Percentiles rank a stretch among this genome's conserved stretches.
phyloP scores from a whole-genome alignment of 495 filamentous ascomycete genomes.

The Penicillium goetzii region DNA sequence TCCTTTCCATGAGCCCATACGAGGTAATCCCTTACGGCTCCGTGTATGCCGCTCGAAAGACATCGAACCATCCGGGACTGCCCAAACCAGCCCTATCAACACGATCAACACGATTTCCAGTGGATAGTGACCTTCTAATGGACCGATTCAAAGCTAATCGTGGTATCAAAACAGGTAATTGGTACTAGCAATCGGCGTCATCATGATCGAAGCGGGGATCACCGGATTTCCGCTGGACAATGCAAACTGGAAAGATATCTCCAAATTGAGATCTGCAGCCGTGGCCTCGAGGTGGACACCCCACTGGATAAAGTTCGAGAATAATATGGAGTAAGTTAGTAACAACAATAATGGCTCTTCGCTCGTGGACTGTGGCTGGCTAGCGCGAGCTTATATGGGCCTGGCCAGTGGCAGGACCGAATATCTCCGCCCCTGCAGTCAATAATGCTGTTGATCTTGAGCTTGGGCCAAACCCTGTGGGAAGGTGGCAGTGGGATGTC shows the following conservation, averaged over 20 bases:
- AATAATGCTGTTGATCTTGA: slow-evolving; percentile 19
- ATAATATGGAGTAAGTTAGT: neutral
- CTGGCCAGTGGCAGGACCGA: slow-evolving; percentile 12
- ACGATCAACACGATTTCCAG: slow-evolving; percentile 6
- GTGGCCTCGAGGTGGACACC: neutral
- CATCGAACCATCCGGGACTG: neutral
- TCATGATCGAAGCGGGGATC: slow-evolving; percentile 11
- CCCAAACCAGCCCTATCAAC: slow-evolving; percentile 1
- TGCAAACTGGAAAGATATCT: neutral
- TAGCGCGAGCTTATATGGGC: slow-evolving; percentile 24
- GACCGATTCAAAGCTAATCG: neutral
- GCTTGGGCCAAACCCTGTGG: neutral
- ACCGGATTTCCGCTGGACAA: slow-evolving; percentile 7
- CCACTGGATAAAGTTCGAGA: slow-evolving; percentile 9
- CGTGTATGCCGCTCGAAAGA: neutral
- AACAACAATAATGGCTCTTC: neutral
- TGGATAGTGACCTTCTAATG: neutral
- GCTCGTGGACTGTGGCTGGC: slow-evolving; percentile 17
- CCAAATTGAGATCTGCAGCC: slow-evolving; percentile 32
- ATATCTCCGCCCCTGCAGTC: slow-evolving; percentile 12
- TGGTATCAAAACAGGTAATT: slow-evolving; percentile 11
- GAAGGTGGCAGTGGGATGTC: neutral
- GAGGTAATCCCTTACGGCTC: neutral
- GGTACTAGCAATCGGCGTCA: slow-evolving; percentile 4
- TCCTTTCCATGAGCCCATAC: neutral